phyloP scores from a whole-genome alignment of 2,329 filamentous ascomycete species.

The Nemania bipapillata region DNA sequence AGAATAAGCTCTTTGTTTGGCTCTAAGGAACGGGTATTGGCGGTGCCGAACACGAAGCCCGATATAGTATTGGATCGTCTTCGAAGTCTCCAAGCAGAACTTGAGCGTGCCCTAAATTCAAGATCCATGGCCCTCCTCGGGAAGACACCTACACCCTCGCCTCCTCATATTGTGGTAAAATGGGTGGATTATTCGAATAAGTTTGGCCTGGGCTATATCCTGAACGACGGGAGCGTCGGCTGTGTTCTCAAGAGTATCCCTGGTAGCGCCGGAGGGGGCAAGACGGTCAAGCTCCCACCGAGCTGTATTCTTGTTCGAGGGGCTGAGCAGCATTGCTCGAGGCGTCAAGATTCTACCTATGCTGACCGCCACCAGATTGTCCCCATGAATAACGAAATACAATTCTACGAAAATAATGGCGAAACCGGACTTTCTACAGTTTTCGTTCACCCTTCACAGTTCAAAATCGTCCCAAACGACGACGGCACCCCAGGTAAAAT shows the following conservation, averaged over 20 bases:
- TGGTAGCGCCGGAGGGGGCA: slow-evolving; percentile 60
- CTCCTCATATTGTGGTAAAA: slow-evolving; percentile 75
- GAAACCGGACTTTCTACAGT: slow-evolving; percentile 71
- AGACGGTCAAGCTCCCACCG: slow-evolving; percentile 68
- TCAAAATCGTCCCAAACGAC: slow-evolving; percentile 65
- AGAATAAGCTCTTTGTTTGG: slow-evolving; percentile 63
- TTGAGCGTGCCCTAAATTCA: slow-evolving; percentile 71
- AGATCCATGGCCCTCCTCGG: slow-evolving; percentile 70
- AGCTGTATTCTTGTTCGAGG: slow-evolving; percentile 77
- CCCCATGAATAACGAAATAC: slow-evolving; percentile 72
- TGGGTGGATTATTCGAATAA: slow-evolving; percentile 93
- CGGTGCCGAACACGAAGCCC: slow-evolving; percentile 65
- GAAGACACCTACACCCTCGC: slow-evolving; percentile 63
- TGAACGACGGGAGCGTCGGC: slow-evolving; percentile 83
- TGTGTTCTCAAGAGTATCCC: slow-evolving; percentile 71
- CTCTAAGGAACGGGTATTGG: slow-evolving; percentile 62
- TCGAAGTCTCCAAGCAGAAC: slow-evolving; percentile 66
- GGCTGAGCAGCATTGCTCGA: slow-evolving; percentile 75
- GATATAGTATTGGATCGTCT: slow-evolving; percentile 68
- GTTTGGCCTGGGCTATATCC: slow-evolving; percentile 83
- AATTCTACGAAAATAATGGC: slow-evolving; percentile 78
- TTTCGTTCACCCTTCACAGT: slow-evolving; percentile 72
- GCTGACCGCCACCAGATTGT: slow-evolving; percentile 69
- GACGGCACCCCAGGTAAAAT: slow-evolving; percentile 71
- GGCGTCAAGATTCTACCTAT: slow-evolving; percentile 67